These are phyloP conservation scores for Ogataea hybrid DNA, from an alignment of 1,139 yeast genomes.

Conservation along the genomic window DNA sequence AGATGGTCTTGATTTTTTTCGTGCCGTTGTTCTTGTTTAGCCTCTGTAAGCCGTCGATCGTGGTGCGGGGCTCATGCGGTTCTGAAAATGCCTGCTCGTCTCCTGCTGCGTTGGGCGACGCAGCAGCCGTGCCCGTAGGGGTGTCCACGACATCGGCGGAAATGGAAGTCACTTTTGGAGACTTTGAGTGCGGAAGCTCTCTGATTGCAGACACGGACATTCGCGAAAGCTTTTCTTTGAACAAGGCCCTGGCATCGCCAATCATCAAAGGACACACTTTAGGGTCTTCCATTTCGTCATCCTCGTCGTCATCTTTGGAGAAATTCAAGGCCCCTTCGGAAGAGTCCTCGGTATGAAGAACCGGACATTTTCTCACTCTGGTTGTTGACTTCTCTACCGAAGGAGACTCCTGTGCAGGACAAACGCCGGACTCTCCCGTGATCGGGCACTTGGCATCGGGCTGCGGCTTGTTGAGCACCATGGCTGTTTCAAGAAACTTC, in stretches of 20 bases:
- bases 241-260: constrained; percentile 36
- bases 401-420: constrained; percentile 20
- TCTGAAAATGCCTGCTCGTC: neutral
- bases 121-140: neutral
- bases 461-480: constrained; percentile 13
- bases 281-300: constrained; percentile 30
- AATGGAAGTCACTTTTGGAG: constrained; percentile 24
- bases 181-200: constrained; percentile 21
- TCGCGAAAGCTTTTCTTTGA: constrained; percentile 32
- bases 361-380: constrained; percentile 26
- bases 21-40: constrained; percentile 11
- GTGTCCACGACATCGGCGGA: constrained; percentile 23
- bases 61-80: neutral
- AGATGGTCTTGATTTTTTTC: constrained; percentile 28
- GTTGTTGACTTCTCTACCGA: constrained; percentile 3
- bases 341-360: constrained; percentile 21
- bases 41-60: constrained; percentile 6
- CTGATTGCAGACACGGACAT: constrained; percentile 31
- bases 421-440: constrained; percentile 21
- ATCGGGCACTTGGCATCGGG: constrained; percentile 13
- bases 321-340: neutral
- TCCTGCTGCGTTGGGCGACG: constrained; percentile 3
- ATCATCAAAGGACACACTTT: constrained; percentile 42
- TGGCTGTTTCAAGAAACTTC: constrained; percentile 28
- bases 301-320: constrained; percentile 14